Evolutionary conservation across 163 green algal genomes (phyloP).

Genomic region (Scenedesmus sp.): DNA sequence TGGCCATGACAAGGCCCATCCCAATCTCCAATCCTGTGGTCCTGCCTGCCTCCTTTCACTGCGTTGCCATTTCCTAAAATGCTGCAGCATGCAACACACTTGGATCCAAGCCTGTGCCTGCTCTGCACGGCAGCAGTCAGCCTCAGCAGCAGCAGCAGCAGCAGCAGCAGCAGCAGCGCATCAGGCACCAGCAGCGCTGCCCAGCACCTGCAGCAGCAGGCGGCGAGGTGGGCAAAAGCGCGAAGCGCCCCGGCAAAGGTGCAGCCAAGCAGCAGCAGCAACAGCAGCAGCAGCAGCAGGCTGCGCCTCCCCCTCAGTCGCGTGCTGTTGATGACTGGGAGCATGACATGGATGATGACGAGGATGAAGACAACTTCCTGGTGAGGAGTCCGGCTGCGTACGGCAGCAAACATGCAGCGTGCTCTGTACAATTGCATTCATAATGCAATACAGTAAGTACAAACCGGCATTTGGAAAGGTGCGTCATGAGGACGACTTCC

Average conservation of each 20-base stretch:
- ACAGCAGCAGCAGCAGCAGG: conserved; percentile 34
- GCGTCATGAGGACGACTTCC: too few species aligned
- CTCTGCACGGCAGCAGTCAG: not conserved
- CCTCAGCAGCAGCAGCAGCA: too few species aligned
- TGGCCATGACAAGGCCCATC: too few species aligned
- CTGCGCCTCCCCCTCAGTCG: not conserved
- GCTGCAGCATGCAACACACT: not conserved
- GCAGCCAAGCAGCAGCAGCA: conserved; percentile 8
- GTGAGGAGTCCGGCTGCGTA: too few species aligned
- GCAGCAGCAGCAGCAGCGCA: conserved; percentile 1
- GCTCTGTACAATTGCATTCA: too few species aligned
- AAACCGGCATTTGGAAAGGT: too few species aligned
- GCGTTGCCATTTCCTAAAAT: not conserved
- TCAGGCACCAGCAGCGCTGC: not conserved
- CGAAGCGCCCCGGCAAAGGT: not conserved
- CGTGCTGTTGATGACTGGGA: conserved; percentile 7
- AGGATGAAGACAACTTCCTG: conserved; percentile 56
- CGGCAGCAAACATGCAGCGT: too few species aligned
- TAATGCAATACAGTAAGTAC: too few species aligned
- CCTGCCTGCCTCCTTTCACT: not conserved
- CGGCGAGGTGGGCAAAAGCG: not conserved
- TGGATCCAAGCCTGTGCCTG: not conserved
- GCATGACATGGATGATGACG: conserved; percentile 45
- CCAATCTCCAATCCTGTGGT: too few species aligned
- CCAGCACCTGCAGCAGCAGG: not conserved